Evolutionary conservation across 73 alveolate genomes (phyloP), one percentile per base, ranked within the genome.

Genomic region (Effrenium voratum): DNA sequence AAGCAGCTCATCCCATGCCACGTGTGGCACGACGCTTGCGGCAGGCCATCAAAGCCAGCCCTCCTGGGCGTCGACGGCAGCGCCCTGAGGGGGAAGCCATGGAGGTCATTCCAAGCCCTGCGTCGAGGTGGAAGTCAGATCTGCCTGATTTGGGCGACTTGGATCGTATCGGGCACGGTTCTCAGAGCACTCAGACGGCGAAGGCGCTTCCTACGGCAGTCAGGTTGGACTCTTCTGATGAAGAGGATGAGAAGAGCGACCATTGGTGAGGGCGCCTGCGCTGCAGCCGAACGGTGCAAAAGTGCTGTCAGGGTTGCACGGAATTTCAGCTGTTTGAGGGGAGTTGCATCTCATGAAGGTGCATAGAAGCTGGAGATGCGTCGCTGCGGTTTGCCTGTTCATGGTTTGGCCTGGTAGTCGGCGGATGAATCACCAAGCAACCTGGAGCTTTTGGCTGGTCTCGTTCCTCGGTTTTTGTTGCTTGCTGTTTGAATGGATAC

Each of bases 141-240:
- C 72, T 88, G 36, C 95, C 95, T 1, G 95, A 88, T 40, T 30
- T 88, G 72, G 95, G 95, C 19, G 95, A 88, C 32, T 45, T 88
- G 84, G 95, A 88, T 66, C 95, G 95, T 41, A 88, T 88, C 49
- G 95, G 95, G 95, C 52, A 72, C 26, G 63, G 63, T 43, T 5
- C 82, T 68, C 36, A 34, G 43, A 40, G 19, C n/a, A 12, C n/a
- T 36, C 22, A 52, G 63, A 12, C 19, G 26, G 19, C 63, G 19
- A 19, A 12, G 63, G 19, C 26, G 63, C 26, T 19, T 19, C 63
- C 8, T 52, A 19, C 63, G 19, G 63, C 63, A 52, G 26, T 16
- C 28, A 84, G 93, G 93, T 55, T 84, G 94, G 94, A 86, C 47
- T 86, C 94, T 26, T 86, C 94, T 13, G 94, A 86, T 47, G 94